phyloP scores from a whole-genome alignment of 139 green algal species.

The Chlamydomonas urium region DNA sequence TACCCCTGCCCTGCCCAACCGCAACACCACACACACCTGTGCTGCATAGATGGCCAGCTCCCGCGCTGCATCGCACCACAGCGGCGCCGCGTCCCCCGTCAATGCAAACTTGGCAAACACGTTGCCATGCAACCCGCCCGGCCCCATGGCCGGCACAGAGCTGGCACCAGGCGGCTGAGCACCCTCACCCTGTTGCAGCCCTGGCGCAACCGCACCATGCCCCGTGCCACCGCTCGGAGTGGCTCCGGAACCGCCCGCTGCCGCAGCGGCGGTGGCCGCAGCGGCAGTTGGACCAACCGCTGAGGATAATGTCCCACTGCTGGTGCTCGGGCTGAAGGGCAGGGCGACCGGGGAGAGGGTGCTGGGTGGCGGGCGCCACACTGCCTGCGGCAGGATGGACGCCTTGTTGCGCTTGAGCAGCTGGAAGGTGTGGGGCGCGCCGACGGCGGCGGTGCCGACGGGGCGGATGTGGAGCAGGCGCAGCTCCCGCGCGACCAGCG shows the following conservation, averaged over 20 bases:
- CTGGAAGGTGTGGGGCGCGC: slow-evolving; percentile 11
- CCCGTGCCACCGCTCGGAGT: too few species aligned
- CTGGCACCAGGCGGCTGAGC: too few species aligned
- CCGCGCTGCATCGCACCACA: slow-evolving; percentile 49
- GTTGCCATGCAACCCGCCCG: slow-evolving; percentile 29
- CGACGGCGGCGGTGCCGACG: neutral
- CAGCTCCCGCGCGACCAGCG: slow-evolving; percentile 67
- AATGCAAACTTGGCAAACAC: slow-evolving; percentile 75
- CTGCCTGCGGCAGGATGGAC: slow-evolving; percentile 17
- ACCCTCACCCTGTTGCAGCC: too few species aligned
- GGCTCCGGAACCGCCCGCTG: slow-evolving; percentile 1
- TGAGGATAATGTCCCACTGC: too few species aligned
- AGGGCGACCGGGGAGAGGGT: neutral
- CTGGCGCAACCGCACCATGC: too few species aligned
- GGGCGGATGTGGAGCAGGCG: slow-evolving; percentile 50
- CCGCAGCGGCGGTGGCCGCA: neutral
- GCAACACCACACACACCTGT: too few species aligned
- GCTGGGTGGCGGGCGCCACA: neutral
- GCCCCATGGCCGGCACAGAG: neutral
- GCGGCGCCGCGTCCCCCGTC: slow-evolving; percentile 26
- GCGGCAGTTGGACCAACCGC: too few species aligned
- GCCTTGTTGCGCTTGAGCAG: slow-evolving; percentile 11
- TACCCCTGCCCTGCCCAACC: too few species aligned
- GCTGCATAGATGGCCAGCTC: slow-evolving; percentile 55
- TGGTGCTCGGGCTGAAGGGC: too few species aligned